Conservation (phyloP, 164 flowering plant genomes). For the Vitis rotundifolia region DNA sequence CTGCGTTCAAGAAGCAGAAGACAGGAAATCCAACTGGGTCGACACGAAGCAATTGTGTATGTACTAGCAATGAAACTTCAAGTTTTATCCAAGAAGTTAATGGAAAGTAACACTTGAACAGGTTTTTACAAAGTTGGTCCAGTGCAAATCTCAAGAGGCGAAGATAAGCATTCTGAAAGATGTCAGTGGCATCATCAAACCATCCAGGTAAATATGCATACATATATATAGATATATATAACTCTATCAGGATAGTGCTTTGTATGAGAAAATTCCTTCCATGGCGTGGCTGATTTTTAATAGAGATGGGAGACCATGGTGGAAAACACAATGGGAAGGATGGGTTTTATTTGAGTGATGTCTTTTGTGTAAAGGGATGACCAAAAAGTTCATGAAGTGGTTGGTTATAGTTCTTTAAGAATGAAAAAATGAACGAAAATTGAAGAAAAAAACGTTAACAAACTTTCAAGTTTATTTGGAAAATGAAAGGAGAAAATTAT, state of each 20-base stretch:
- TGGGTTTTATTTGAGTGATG: no score
- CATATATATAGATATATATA: neutral
- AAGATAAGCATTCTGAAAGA: constrained; percentile 44
- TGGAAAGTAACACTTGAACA: constrained; percentile 10
- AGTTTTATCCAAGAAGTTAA: neutral
- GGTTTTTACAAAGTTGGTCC: constrained; percentile 24
- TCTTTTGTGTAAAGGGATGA: no score
- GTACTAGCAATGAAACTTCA: neutral
- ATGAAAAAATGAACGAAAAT: no score
- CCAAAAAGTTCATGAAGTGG: no score
- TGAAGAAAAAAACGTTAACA: neutral
- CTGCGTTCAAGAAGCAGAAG: neutral
- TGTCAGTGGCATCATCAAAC: constrained; percentile 62
- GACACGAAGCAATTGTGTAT: neutral
- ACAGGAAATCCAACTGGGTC: neutral
- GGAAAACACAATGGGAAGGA: no score
- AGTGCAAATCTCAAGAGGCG: constrained; percentile 32
- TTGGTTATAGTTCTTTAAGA: no score
- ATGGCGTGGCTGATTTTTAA: no score
- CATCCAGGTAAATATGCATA: constrained; percentile 38
- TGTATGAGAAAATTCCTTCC: no score
- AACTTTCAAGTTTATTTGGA: no score
- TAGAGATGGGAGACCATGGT: no score
- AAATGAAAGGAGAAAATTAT: neutral
- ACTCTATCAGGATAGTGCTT: no score